Evolutionary conservation across 225 moss, liverwort and hornwort genomes (phyloP).

Genomic region (Rhytidiadelphus loreus): DNA sequence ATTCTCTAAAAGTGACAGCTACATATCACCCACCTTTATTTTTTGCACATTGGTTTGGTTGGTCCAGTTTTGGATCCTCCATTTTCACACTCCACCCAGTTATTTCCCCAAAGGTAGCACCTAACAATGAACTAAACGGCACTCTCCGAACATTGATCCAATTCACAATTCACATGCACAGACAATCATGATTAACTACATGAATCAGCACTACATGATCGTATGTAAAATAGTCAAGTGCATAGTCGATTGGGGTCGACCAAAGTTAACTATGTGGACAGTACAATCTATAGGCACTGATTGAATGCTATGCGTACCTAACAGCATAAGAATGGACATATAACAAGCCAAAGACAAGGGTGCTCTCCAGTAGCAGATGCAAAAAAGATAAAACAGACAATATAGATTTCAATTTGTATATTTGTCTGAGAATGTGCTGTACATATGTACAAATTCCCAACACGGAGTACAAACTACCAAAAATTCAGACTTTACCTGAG

Average conservation of each 20-base stretch:
- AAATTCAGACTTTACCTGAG: background rate
- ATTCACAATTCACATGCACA: background rate
- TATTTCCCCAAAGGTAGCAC: background rate
- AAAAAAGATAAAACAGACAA: background rate
- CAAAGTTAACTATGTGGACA: background rate
- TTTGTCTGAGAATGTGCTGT: background rate
- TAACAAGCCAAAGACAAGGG: background rate
- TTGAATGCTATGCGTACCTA: background rate
- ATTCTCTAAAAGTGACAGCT: background rate
- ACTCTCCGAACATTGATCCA: background rate
- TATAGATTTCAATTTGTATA: background rate
- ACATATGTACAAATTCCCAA: constrained; percentile 8
- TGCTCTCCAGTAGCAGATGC: background rate
- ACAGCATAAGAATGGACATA: background rate
- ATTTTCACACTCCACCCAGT: background rate
- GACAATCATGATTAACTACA: background rate
- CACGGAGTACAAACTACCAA: background rate
- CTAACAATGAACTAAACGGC: background rate
- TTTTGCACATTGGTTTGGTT: too few relatives aligned
- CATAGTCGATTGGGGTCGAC: background rate
- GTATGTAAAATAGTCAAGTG: background rate
- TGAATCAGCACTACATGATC: background rate
- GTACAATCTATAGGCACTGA: background rate
- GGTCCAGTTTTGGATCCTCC: background rate
- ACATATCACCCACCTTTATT: background rate